These are phyloP conservation scores for Heterobasidion occidentale DNA, from an alignment of 1,284 basidiomycete species.

Conservation along the genomic window DNA sequence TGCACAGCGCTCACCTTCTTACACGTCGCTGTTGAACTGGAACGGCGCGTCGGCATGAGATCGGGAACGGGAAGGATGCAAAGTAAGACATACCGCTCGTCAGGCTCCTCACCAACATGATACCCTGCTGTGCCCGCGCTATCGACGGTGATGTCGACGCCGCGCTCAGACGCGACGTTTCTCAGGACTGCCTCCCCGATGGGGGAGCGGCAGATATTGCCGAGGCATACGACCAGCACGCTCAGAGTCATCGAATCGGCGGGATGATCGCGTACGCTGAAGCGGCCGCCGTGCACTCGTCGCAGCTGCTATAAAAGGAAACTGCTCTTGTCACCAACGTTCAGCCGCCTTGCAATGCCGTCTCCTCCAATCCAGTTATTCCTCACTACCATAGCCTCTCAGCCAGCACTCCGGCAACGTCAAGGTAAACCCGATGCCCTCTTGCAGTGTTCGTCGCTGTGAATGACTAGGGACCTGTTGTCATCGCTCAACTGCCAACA, in stretches of 20 bases:
- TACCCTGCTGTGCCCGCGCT: conserved; percentile 70
- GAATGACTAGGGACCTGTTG: background rate
- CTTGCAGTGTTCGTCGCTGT: background rate
- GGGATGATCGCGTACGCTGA: background rate
- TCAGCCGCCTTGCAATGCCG: conserved; percentile 37
- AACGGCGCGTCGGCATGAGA: background rate
- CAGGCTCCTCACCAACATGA: conserved; percentile 66
- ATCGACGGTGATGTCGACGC: conserved; percentile 57
- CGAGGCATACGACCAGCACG: conserved; percentile 68
- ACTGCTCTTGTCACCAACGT: background rate
- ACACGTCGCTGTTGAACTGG: conserved; percentile 56
- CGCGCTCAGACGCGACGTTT: conserved; percentile 53
- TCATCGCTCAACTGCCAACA: background rate
- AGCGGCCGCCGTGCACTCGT: background rate
- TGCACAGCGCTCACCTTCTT: conserved; percentile 35
- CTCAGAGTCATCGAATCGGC: conserved; percentile 18
- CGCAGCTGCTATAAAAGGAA: background rate
- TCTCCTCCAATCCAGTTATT: conserved; percentile 74
- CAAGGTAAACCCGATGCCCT: conserved; percentile 28
- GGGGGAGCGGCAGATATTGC: conserved; percentile 74
- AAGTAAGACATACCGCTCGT: conserved; percentile 43
- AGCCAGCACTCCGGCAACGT: conserved; percentile 63
- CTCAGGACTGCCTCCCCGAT: conserved; percentile 74
- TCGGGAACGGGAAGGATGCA: background rate
- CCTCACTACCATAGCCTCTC: conserved; percentile 78